Conservation (phyloP, 73 alveolate species). For the Halteria grandinella region DNA sequence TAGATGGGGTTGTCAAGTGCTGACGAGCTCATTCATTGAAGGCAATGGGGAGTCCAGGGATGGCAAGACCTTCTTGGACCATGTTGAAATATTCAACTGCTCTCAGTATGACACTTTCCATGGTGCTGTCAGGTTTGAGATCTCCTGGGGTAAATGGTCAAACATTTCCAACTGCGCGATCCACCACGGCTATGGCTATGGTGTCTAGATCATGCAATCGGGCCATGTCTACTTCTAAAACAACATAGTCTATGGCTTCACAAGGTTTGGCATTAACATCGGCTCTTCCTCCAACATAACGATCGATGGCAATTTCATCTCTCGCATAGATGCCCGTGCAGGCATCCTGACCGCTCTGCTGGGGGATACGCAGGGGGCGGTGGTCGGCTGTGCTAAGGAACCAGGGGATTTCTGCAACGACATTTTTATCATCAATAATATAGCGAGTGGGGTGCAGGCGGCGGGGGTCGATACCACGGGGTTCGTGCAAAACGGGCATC, state of each 20-base stretch:
- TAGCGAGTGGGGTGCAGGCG: constrained; percentile 29
- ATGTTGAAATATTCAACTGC: constrained; percentile 45
- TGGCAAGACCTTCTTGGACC: constrained; percentile 7
- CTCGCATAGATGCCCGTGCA: neutral
- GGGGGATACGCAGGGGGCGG: constrained; percentile 19
- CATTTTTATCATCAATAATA: neutral
- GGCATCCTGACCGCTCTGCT: neutral
- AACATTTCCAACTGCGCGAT: constrained; percentile 15
- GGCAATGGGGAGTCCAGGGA: neutral
- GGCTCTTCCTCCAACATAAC: constrained; percentile 1
- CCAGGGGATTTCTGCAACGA: constrained; percentile 4
- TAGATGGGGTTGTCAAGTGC: constrained; percentile 38
- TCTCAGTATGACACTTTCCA: constrained; percentile 29
- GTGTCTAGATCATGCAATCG: neutral
- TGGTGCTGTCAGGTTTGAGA: constrained; percentile 45
- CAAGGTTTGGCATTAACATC: constrained; percentile 11
- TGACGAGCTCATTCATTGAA: constrained; percentile 17
- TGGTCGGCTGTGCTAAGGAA: neutral
- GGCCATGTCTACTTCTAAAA: neutral
- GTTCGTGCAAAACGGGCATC: neutral
- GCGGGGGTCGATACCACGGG: too few relatives aligned
- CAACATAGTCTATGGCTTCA: constrained; percentile 3
- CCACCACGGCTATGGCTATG: constrained; percentile 21
- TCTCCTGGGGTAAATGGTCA: neutral
- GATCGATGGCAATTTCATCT: constrained; percentile 16